Base-by-base conservation (phyloP, 441 rosid genomes). In the Dalechampia spathulata region DNA sequence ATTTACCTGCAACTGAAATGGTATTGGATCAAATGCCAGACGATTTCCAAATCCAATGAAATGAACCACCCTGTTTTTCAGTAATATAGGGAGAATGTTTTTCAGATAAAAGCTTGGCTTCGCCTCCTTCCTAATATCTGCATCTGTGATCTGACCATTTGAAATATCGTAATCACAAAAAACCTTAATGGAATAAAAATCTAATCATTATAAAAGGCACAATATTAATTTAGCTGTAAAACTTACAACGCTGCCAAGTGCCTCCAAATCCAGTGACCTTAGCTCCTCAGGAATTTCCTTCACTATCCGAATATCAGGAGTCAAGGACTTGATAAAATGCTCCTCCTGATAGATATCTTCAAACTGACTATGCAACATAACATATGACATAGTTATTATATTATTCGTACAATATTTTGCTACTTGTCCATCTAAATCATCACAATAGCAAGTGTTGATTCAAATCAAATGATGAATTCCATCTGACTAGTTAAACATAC, bases 31-130 rank as follows among this genome's bases (percentile, higher is more conserved):
- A 68, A 87, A 94, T 37, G 99, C 95, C 72, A 94, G 71, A 40
- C 99, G 96, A 66, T 94, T 87, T 48, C 97, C 97, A 43, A 84
- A 94, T 71, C 99, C 99, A 48, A 81, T 53, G 59, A 94, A 88
- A 71, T 94, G 99, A 22, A 86, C 85, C 9, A 87, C 94, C 69
- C 78, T 67, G 60, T 87, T 90, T 71, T 75, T 81, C 49, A 82
- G 66, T 30, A 94, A 72, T 63, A 81, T 78, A 53, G 96, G 99
- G 25, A 90, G 91, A 70, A 94, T 83, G 52, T 86, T 73, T 58
- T 86, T 94, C 83, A 81, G 38, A 69, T 87, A 94, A 71, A 90
- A 90, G 26, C 85, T 80, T 0, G 87, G 97, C 63, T 85, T 90
- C 13, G 99, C 71, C 75, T 94, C 97, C 77, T 94, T 94, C 50